These are phyloP conservation scores for Penicillium bialowiezense DNA, from an alignment of 495 filamentous ascomycete species.

Conservation along the genomic window DNA sequence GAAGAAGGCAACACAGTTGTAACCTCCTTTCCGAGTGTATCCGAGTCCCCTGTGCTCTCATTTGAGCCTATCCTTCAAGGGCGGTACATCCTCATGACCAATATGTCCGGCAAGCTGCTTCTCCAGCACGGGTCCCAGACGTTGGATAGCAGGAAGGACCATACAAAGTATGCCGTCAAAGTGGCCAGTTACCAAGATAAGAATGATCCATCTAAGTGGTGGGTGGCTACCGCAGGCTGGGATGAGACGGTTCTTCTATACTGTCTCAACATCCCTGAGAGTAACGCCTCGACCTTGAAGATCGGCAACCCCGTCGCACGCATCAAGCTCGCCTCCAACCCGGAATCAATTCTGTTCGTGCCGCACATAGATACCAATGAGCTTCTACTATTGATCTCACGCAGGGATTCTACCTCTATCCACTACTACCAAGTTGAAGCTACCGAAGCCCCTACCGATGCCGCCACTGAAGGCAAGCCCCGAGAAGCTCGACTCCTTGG, in stretches of 20 bases:
- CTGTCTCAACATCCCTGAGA: slow-evolving; percentile 15
- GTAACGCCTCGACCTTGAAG: slow-evolving; percentile 1
- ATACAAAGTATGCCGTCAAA: slow-evolving; percentile 62
- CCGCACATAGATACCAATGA: slow-evolving; percentile 41
- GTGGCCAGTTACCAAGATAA: slow-evolving; percentile 39
- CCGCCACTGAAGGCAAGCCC: background rate
- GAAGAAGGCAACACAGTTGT: slow-evolving; percentile 19
- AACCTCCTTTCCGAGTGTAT: slow-evolving; percentile 37
- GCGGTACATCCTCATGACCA: slow-evolving; percentile 43
- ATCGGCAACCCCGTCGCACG: slow-evolving; percentile 44
- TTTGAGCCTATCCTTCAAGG: slow-evolving; percentile 33
- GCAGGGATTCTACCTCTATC: slow-evolving; percentile 60
- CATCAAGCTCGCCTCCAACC: slow-evolving; percentile 54
- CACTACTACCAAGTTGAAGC: slow-evolving; percentile 53
- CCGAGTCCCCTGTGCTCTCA: slow-evolving; percentile 61
- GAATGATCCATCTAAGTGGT: slow-evolving; percentile 14
- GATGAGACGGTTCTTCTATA: slow-evolving; percentile 60
- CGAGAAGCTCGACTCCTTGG: slow-evolving; percentile 43
- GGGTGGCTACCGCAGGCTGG: slow-evolving; percentile 66
- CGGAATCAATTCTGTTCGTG: slow-evolving; percentile 59
- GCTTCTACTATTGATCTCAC: slow-evolving; percentile 52
- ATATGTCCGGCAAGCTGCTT: slow-evolving; percentile 64
- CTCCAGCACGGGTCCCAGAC: slow-evolving; percentile 36
- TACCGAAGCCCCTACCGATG: background rate
- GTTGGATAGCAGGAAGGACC: slow-evolving; percentile 52